Conservation (phyloP, 1,139 yeast genomes). For the Taphrina deformans region DNA sequence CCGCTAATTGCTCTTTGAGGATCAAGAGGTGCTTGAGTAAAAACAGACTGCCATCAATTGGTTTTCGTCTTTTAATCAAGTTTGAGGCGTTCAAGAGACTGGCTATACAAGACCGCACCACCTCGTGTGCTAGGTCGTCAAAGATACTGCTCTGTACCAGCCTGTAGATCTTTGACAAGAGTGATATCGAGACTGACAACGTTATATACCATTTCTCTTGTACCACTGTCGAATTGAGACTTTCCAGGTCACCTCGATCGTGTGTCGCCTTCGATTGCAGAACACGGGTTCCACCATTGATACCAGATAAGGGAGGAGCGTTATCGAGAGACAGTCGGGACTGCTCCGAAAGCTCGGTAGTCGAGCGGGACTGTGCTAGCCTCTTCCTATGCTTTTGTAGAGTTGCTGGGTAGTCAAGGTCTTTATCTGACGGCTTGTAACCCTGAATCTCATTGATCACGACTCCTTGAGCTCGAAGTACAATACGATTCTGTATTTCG, state of each 20-base stretch:
- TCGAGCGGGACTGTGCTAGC: neutral
- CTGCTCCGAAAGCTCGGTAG: neutral
- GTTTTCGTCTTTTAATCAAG: conserved; percentile 50
- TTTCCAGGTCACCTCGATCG: conserved; percentile 1
- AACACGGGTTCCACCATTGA: neutral
- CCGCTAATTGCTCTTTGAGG: conserved; percentile 67
- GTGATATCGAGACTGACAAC: conserved; percentile 64
- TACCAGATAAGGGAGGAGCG: neutral
- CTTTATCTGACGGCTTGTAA: conserved; percentile 38
- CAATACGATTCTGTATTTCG: conserved; percentile 75
- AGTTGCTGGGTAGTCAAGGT: conserved; percentile 37
- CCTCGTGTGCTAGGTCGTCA: conserved; percentile 85
- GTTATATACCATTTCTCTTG: conserved; percentile 62
- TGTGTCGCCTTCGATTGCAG: neutral
- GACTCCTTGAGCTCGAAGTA: conserved; percentile 71
- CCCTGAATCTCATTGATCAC: conserved; percentile 44
- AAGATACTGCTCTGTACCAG: conserved; percentile 70
- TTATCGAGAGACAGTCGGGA: neutral
- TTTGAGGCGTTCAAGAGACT: conserved; percentile 59
- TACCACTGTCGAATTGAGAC: conserved; percentile 13
- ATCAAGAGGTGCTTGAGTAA: conserved; percentile 70
- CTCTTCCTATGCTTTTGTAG: neutral
- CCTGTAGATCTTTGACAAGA: conserved; percentile 77
- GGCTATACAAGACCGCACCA: conserved; percentile 73
- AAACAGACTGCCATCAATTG: conserved; percentile 62